These are phyloP conservation scores for Ogataea salicorniae DNA, from an alignment of 805 yeast species.

Conservation along the genomic window DNA sequence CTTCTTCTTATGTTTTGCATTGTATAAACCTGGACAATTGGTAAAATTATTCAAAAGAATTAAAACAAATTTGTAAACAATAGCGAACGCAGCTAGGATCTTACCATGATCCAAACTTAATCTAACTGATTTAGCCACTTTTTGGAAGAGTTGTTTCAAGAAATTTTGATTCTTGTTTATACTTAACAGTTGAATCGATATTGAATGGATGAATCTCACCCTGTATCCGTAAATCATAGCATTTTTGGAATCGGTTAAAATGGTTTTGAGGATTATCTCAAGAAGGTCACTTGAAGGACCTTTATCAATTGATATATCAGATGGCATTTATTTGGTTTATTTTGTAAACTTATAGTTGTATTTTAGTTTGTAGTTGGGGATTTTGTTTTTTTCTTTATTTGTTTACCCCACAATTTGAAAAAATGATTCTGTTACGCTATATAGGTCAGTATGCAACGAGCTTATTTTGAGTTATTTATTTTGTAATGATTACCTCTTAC, in stretches of 20 bases:
- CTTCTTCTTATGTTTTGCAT: not conserved
- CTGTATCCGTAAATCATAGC: constrained; percentile 30
- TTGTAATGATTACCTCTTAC: too few species aligned
- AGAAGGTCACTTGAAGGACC: not conserved
- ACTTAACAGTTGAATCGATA: constrained; percentile 25
- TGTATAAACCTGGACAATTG: not conserved
- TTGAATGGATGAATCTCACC: constrained; percentile 27
- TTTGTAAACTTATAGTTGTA: too few species aligned
- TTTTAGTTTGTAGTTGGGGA: too few species aligned
- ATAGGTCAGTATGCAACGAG: too few species aligned
- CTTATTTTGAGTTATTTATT: too few species aligned
- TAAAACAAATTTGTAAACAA: constrained; percentile 20
- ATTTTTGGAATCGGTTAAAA: constrained; percentile 19
- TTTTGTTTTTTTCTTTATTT: too few species aligned
- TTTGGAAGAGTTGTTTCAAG: constrained; percentile 11
- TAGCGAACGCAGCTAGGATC: constrained; percentile 27
- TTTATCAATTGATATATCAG: not conserved
- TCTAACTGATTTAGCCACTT: constrained; percentile 16
- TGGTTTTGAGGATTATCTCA: not conserved
- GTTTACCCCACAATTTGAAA: too few species aligned
- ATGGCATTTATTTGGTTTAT: not conserved
- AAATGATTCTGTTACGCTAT: too few species aligned
- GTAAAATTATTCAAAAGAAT: constrained; percentile 5
- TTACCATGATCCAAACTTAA: constrained; percentile 30
- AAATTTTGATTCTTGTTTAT: constrained; percentile 6